These are phyloP conservation scores for Volvox reticuliferus DNA, from an alignment of 139 green algal species.

Conservation along the genomic window DNA sequence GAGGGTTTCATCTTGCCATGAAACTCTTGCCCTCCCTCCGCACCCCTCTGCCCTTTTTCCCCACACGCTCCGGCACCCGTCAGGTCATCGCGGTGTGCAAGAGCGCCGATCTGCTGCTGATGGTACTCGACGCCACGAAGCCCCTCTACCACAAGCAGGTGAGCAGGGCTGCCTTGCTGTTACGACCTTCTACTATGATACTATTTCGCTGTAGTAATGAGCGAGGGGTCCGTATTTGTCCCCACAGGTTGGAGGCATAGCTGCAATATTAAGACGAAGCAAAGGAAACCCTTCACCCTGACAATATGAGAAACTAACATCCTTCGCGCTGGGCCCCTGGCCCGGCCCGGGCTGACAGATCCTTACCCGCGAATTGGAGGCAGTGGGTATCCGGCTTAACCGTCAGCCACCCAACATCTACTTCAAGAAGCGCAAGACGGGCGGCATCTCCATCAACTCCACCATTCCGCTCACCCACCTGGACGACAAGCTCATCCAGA, in stretches of 20 bases:
- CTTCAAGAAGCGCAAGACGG: slow-evolving; percentile 97
- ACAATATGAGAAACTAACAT: too few relatives aligned
- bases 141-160: slow-evolving; percentile 72
- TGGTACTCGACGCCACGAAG: slow-evolving; percentile 99
- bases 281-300: too few relatives aligned
- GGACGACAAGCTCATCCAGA: slow-evolving; percentile 93
- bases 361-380: slow-evolving; percentile 95
- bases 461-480: slow-evolving; percentile 89
- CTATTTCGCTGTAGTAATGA: too few relatives aligned
- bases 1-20: not conserved
- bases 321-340: too few relatives aligned
- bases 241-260: too few relatives aligned
- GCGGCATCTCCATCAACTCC: slow-evolving; percentile 92
- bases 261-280: too few relatives aligned
- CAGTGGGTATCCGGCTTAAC: slow-evolving; percentile 96
- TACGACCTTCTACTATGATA: too few relatives aligned
- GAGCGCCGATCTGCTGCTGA: slow-evolving; percentile 96
- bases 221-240: too few relatives aligned
- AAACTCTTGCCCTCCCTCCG: too few relatives aligned
- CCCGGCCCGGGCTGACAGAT: slow-evolving; percentile 67
- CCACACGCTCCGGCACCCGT: not conserved
- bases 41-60: not conserved
- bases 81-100: slow-evolving; percentile 99
- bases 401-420: slow-evolving; percentile 89
- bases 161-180: not conserved